These are phyloP conservation scores for Colletotrichum sp. DNA, from an alignment of 2,329 filamentous ascomycete species.

Conservation along the genomic window DNA sequence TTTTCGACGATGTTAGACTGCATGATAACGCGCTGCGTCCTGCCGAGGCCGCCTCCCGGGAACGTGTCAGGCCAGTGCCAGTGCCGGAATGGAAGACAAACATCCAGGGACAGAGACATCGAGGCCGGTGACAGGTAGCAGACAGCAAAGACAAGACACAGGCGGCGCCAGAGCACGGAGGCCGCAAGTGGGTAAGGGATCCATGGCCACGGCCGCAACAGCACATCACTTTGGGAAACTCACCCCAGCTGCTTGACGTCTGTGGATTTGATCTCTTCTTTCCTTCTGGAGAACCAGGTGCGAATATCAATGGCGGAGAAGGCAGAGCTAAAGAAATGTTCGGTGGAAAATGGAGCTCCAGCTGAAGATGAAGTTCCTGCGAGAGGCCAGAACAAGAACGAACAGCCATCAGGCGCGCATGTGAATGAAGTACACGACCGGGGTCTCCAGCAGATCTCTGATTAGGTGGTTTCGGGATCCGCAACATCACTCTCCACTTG, in stretches of 20 bases:
- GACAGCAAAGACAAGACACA: not conserved
- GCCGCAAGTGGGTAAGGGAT: not conserved
- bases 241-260: not conserved
- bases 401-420: not conserved
- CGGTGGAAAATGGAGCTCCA: not conserved
- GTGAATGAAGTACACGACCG: not conserved
- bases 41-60: not conserved
- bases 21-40: not conserved
- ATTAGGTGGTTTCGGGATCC: slow-evolving; percentile 6
- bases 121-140: not conserved
- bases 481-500: not conserved
- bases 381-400: not conserved
- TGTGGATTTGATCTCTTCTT: not conserved
- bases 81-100: not conserved
- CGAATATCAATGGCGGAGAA: not conserved
- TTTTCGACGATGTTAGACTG: slow-evolving; percentile 1
- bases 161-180: not conserved
- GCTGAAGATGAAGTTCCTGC: not conserved
- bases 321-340: not conserved
- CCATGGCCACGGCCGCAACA: slow-evolving; percentile 3
- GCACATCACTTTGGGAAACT: not conserved
- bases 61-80: not conserved
- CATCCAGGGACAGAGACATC: not conserved
- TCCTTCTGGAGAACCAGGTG: not conserved
- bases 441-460: slow-evolving; percentile 3